A percentile compares a stretch with the other conserved stretches of the same genome.
Evolutionary conservation across 768 basidiomycete genomes (phyloP).

Genomic region (Lactifluus pinguis): DNA sequence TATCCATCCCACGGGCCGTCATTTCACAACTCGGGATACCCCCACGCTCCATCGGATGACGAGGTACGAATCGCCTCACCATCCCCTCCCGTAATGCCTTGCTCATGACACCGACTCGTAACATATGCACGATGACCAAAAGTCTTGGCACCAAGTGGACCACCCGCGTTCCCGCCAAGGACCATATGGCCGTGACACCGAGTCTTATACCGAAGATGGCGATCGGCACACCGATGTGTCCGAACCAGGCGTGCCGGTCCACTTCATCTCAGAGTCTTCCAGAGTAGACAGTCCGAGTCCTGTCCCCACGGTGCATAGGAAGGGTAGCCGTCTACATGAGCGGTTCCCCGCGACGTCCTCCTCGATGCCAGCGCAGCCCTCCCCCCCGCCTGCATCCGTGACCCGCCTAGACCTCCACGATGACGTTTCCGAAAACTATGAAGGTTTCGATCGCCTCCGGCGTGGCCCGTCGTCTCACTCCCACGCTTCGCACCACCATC

Average conservation of each 20-base stretch:
- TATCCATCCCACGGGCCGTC: conserved; percentile 1
- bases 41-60: neutral
- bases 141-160: conserved; percentile 16
- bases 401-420: conserved; percentile 13
- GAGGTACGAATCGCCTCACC: conserved; percentile 1
- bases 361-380: neutral
- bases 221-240: conserved; percentile 2
- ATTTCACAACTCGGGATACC: neutral
- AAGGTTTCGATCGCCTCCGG: neutral
- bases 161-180: neutral
- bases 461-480: neutral
- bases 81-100: neutral
- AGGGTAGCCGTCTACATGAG: conserved; percentile 17
- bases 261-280: conserved; percentile 11
- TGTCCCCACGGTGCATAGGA: conserved; percentile 15
- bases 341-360: conserved; percentile 1
- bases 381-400: conserved; percentile 1
- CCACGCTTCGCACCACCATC: neutral
- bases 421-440: neutral
- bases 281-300: conserved; percentile 13
- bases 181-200: neutral
- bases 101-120: no score
- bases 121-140: neutral
- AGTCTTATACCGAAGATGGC: conserved; percentile 10
- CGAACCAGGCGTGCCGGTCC: neutral